Evolutionary conservation across 2,329 filamentous ascomycete species (phyloP).

Genomic region (Aspergillus calidoustus): DNA sequence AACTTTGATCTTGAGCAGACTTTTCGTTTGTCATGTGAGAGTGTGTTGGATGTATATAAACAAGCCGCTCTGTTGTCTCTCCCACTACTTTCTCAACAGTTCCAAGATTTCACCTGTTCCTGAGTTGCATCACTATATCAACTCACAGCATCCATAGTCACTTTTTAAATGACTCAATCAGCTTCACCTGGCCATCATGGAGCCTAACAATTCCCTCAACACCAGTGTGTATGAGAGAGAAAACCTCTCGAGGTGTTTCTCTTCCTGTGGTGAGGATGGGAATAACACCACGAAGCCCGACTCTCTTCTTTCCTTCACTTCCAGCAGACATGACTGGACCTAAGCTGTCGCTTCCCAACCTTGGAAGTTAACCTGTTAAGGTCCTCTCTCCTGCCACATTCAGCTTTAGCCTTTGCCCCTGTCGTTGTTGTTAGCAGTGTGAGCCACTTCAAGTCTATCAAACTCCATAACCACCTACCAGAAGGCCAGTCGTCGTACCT

Average conservation of each 20-base stretch:
- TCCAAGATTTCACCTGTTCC: not conserved
- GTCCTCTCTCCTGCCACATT: not conserved
- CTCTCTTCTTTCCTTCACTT: not conserved
- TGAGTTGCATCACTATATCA: not conserved
- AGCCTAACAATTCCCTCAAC: not conserved
- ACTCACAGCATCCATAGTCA: not conserved
- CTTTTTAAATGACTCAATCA: not conserved
- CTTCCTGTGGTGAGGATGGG: not conserved
- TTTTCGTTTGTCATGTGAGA: not conserved
- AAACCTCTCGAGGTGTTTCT: not conserved
- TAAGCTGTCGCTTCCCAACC: not conserved
- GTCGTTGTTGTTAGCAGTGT: not conserved
- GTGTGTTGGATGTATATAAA: not conserved
- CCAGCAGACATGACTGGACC: not conserved
- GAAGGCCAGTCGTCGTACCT: not conserved
- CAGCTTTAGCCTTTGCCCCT: too few species aligned
- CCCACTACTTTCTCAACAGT: not conserved
- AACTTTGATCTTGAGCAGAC: not conserved
- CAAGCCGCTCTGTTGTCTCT: not conserved
- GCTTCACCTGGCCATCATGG: not conserved
- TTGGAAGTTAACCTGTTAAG: not conserved
- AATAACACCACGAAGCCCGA: not conserved
- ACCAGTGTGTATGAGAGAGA: not conserved
- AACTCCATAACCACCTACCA: not conserved
- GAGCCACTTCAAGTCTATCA: not conserved